Evolutionary conservation across 2,329 filamentous ascomycete genomes (phyloP).

Genomic region (Grosmannia clavigera): DNA sequence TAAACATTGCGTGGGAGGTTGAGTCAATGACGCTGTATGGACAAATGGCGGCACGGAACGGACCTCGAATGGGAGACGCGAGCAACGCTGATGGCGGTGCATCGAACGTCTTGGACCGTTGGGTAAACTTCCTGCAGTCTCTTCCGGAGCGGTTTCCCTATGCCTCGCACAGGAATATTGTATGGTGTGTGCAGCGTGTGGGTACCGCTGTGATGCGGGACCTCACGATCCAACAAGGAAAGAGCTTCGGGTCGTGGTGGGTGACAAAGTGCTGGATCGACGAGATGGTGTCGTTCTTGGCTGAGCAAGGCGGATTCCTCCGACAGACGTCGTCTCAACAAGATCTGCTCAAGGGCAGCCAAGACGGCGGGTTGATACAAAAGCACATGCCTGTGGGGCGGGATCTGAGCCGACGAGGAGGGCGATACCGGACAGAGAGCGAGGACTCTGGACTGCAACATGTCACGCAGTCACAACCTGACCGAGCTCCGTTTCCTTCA

Average conservation of each 20-base stretch:
- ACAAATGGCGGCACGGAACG: conserved; percentile 37
- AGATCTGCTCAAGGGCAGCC: conserved; percentile 1
- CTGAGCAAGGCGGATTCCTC: conserved; percentile 83
- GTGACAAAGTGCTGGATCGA: conserved; percentile 92
- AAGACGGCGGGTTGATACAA: conserved; percentile 12
- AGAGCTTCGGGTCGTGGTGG: conserved; percentile 86
- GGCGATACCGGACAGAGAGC: conserved; percentile 31
- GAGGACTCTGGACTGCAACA: conserved; percentile 33
- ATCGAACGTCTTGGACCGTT: conserved; percentile 64
- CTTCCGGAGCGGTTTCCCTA: conserved; percentile 63
- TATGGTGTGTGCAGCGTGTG: conserved; percentile 64
- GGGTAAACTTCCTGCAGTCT: conserved; percentile 59
- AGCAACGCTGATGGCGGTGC: conserved; percentile 27
- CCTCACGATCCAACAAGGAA: conserved; percentile 63
- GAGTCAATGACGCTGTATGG: conserved; percentile 50
- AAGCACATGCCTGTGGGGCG: conserved; percentile 14
- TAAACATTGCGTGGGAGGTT: conserved; percentile 52
- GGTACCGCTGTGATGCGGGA: conserved; percentile 70
- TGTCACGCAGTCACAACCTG: conserved; percentile 34
- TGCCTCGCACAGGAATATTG: conserved; percentile 57
- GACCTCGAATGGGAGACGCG: conserved; percentile 27
- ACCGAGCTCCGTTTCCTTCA: conserved; percentile 36
- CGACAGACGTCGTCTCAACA: conserved; percentile 33
- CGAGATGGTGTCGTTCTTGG: conserved; percentile 84
- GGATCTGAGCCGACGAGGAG: conserved; percentile 22